Evolutionary conservation across 1,139 yeast genomes (phyloP).

Genomic region (Kodamaea suecica): DNA sequence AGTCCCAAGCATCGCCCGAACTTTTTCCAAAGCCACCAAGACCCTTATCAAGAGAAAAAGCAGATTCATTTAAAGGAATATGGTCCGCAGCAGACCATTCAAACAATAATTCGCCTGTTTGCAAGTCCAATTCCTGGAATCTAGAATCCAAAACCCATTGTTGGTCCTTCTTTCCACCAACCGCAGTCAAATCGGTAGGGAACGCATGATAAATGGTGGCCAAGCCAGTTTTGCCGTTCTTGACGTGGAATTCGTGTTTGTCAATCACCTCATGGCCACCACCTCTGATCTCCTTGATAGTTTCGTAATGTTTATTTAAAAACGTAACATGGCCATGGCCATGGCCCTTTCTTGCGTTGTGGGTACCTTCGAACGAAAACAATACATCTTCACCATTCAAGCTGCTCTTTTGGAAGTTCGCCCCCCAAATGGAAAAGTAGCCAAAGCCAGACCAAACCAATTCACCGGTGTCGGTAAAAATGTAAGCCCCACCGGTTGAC

Average conservation of each 20-base stretch:
- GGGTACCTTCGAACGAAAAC: slow-evolving; percentile 33
- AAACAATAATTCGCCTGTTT: slow-evolving; percentile 33
- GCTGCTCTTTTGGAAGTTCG: slow-evolving; percentile 31
- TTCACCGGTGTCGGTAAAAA: slow-evolving; percentile 30
- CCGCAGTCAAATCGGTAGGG: slow-evolving; percentile 24
- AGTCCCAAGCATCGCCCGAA: slow-evolving; percentile 40
- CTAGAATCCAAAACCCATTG: slow-evolving; percentile 34
- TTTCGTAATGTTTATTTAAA: slow-evolving; percentile 25
- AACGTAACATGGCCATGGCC: slow-evolving; percentile 37
- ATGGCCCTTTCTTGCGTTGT: slow-evolving; percentile 31
- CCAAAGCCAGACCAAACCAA: slow-evolving; percentile 35
- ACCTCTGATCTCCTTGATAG: slow-evolving; percentile 27
- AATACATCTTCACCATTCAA: slow-evolving; percentile 24
- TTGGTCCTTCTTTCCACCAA: slow-evolving; percentile 22
- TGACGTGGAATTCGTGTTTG: slow-evolving; percentile 34
- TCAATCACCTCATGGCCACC: slow-evolving; percentile 31
- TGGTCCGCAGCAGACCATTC: slow-evolving; percentile 40
- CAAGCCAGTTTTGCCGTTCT: slow-evolving; percentile 26
- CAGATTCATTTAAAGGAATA: slow-evolving; percentile 31
- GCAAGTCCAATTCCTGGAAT: slow-evolving; percentile 35
- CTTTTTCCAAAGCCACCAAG: slow-evolving; percentile 32
- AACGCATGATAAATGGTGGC: slow-evolving; percentile 31
- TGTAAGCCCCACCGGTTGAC: slow-evolving; percentile 26
- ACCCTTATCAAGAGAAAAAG: slow-evolving; percentile 23
- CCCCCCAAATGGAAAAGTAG: slow-evolving; percentile 29